Evolutionary conservation across 495 filamentous ascomycete genomes (phyloP).

Genomic region (Tetracladium marchalianum): DNA sequence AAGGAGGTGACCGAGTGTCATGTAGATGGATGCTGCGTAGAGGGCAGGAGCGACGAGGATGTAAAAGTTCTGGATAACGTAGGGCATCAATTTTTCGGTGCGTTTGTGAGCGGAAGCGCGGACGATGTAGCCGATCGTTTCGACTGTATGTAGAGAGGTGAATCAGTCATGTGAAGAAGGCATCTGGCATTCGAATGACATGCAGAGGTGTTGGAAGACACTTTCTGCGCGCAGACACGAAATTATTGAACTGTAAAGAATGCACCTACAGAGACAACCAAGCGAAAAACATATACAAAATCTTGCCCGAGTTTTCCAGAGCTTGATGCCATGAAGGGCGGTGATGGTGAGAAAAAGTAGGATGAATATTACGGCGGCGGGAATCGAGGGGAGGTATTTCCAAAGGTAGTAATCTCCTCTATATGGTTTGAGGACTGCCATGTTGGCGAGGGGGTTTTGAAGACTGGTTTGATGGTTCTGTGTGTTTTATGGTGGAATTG

Average conservation of each 20-base stretch:
- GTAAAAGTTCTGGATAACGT: slow-evolving; percentile 35
- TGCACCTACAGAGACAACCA: slow-evolving; percentile 38
- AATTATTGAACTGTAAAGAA: not conserved
- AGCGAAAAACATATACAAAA: slow-evolving; percentile 48
- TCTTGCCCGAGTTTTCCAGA: slow-evolving; percentile 34
- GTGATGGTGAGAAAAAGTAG: slow-evolving; percentile 37
- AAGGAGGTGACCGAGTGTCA: slow-evolving; percentile 40
- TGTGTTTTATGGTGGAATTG: too few species aligned
- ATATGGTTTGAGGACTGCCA: slow-evolving; percentile 17
- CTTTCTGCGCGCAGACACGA: not conserved
- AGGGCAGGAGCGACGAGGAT: slow-evolving; percentile 40
- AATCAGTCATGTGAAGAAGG: too few species aligned
- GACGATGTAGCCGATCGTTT: slow-evolving; percentile 34
- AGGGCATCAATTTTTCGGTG: slow-evolving; percentile 30
- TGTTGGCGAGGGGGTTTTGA: not conserved
- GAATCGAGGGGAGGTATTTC: slow-evolving; percentile 39
- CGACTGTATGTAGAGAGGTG: slow-evolving; percentile 17
- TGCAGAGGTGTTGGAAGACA: not conserved
- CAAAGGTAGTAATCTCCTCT: slow-evolving; percentile 30
- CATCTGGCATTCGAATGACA: too few species aligned
- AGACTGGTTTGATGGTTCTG: too few species aligned
- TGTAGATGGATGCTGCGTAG: slow-evolving; percentile 45
- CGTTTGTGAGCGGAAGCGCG: slow-evolving; percentile 27
- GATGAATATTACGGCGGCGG: slow-evolving; percentile 40
- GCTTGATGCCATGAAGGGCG: slow-evolving; percentile 32